Evolutionary conservation across 257 asterid species (phyloP), one percentile per base, ranked within the genome.

Genomic region (Ehretia macrophylla): DNA sequence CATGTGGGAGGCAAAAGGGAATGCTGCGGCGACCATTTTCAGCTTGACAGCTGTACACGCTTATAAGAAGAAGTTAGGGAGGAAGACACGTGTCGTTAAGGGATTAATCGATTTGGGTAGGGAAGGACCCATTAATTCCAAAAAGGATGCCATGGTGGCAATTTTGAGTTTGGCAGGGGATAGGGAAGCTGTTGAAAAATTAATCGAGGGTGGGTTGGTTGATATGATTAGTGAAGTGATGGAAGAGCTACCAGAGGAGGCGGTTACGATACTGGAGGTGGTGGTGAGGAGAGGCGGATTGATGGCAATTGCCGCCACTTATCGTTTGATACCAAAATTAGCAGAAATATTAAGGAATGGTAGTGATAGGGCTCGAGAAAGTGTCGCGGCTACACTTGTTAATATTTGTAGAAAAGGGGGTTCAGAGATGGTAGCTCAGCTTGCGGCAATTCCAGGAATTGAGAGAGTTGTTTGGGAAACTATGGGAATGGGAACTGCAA

Each of bases 1-100:
- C 67, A 80, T 91, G 1, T 90, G 97, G 97, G 97, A 90, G 67
- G 90, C 96, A 11, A 90, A 90, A 58, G 97, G 94, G 49, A 90
- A 87, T 17, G 96, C 97, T 16, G 97, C 96, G 19, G 97, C 97
- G 14, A 86, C 96, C 12, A 65, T 90, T 0, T 84, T 86, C 19
- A 86, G 95, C 77, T 63, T 90, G 76, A 81, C 90, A 3, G 74
- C 86, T 0, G 76, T 85, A 13, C 86, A 74, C 20, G 85, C 82
- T 0, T 71, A 80, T 63, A 69, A 90, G 40, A 85, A 83, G 75
- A 81, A 50, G 59, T 64, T 86, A 4, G 95, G 90, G 0, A 72
- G 75, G 64, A 81, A 76, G 73, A 79, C 86, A 21, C 85, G 84
- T 17, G 86, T 90, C 39, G 80, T 79, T 52, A 79, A 75, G 74